Conservation (phyloP, 768 basidiomycete species). For the Chalciporus piperatus region DNA sequence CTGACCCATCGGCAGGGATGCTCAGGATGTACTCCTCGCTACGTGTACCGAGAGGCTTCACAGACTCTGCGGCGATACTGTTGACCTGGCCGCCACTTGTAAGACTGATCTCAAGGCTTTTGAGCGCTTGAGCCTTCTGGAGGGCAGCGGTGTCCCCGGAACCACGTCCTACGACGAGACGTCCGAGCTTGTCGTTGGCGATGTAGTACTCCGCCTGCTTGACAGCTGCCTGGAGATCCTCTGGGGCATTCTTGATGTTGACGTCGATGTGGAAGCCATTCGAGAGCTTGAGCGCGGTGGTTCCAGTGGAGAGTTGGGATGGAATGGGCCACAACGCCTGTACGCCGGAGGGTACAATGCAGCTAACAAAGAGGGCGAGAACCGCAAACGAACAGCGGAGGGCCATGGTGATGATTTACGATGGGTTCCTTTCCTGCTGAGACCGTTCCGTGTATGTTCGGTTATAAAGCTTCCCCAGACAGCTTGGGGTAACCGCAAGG, state of each 20-base stretch:
- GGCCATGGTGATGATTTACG: constrained; percentile 1
- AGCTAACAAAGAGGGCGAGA: constrained; percentile 10
- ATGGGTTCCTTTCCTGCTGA: too few species aligned
- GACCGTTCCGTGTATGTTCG: too few species aligned
- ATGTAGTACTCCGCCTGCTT: constrained; percentile 30
- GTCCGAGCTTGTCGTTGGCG: constrained; percentile 35
- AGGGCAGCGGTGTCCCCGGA: constrained; percentile 30
- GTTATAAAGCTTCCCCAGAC: too few species aligned
- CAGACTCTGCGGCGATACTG: constrained; percentile 37
- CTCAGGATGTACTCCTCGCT: constrained; percentile 45
- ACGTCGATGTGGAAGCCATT: constrained; percentile 30
- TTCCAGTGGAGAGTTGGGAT: constrained; percentile 22
- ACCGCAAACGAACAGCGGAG: constrained; percentile 3
- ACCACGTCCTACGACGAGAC: constrained; percentile 41
- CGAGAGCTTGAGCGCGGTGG: constrained; percentile 23
- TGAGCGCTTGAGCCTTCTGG: constrained; percentile 22
- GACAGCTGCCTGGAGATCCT: constrained; percentile 36
- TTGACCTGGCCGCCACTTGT: constrained; percentile 8
- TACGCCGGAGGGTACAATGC: constrained; percentile 2
- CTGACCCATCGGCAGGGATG: constrained; percentile 36
- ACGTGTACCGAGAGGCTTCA: constrained; percentile 32
- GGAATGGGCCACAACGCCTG: constrained; percentile 36
- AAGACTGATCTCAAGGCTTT: constrained; percentile 29
- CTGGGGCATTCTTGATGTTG: constrained; percentile 23
- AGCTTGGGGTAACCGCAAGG: too few species aligned